A percentile compares a stretch with the other conserved stretches of the same genome.
Conservation (phyloP, 1,284 basidiomycete species). For the Mycena citricolor region DNA sequence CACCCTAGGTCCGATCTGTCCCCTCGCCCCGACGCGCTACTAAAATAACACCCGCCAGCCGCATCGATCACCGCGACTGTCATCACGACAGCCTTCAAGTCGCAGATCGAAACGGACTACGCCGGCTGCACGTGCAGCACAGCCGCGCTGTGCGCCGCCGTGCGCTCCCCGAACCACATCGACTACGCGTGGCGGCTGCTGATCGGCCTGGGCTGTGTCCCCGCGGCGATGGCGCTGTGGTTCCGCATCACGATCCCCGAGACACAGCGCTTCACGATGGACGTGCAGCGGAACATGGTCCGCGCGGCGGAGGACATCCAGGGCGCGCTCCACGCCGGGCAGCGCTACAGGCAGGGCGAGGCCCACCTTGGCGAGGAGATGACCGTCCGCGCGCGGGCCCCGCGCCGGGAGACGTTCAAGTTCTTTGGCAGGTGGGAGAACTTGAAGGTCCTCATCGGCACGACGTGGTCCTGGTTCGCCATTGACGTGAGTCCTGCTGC, state of each 20-base stretch:
- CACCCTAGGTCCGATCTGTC: slow-evolving; percentile 41
- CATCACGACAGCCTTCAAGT: slow-evolving; percentile 68
- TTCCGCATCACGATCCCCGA: slow-evolving; percentile 60
- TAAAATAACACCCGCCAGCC: slow-evolving; percentile 14
- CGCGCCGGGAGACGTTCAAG: slow-evolving; percentile 44
- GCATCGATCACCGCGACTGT: slow-evolving; percentile 69
- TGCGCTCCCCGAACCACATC: slow-evolving; percentile 57
- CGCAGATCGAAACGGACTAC: slow-evolving; percentile 47
- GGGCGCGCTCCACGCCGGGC: slow-evolving; percentile 42
- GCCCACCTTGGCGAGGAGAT: slow-evolving; percentile 42
- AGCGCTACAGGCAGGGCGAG: slow-evolving; percentile 43
- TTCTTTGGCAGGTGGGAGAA: slow-evolving; percentile 49
- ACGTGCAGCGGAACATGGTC: slow-evolving; percentile 63
- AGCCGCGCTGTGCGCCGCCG: background rate
- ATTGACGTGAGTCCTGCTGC: slow-evolving; percentile 42
- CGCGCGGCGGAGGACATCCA: slow-evolving; percentile 54
- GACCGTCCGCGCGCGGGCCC: too few species aligned
- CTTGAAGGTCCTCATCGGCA: slow-evolving; percentile 46
- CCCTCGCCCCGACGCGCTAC: background rate
- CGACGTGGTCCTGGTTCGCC: slow-evolving; percentile 63
- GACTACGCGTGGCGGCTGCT: slow-evolving; percentile 49
- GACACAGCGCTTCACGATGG: slow-evolving; percentile 70
- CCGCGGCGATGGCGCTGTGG: slow-evolving; percentile 52
- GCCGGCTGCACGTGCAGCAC: slow-evolving; percentile 1
- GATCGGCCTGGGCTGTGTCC: slow-evolving; percentile 53